Base-by-base conservation (phyloP, 2,329 filamentous ascomycete genomes). In the Aspergillus hortae region DNA sequence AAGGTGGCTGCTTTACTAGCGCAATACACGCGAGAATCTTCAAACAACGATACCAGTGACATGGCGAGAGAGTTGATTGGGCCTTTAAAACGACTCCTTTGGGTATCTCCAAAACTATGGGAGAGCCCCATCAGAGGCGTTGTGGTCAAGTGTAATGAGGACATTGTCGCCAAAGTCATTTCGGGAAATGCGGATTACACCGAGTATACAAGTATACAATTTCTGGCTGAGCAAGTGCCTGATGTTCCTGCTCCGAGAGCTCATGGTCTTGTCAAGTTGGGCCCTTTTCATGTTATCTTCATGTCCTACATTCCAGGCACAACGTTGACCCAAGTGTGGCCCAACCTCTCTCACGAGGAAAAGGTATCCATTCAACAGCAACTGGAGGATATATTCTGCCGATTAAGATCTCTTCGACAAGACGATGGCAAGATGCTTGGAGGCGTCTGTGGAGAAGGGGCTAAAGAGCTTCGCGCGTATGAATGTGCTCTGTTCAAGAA, bases 121-220 rank as follows among this genome's bases (percentile, higher is more conserved):
- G 56, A 66, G 47, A 47, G 17, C 15, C 44, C 30, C 32, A 30
- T 61, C 14, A 52, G 61, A 53, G 61, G 62, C 5, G 40, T 61
- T 10, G 60, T 66, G 42, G 56, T 65, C 12, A 62, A 59, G 15
- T 62, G 60, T 42, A 57, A 48, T 33, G 56, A 66, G 0, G 46
- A 61, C 0, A 52, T 65, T 36, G 51, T 57, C 19, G 51, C 53
- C 30, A 65, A 62, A 53, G 52, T 64, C 19, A 48, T 64, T n/a
- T 27, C 12, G 1, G 51, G 47, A 32, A 59, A 36, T 21, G 38
- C 9, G 1, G 55, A 64, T 38, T 59, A 58, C 33, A 65, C 61
- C 0, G 62, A 67, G 45, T 66, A 67, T 44, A 62, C 59, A 1
- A 63, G 49, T 33, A 51, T 68, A 33, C 46, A 64, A 54, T 68